A percentile compares a stretch with the other conserved stretches of the same genome.
These are phyloP conservation scores for Myotisia sp. DNA, from an alignment of 2,329 filamentous ascomycete genomes.

Conservation along the genomic window DNA sequence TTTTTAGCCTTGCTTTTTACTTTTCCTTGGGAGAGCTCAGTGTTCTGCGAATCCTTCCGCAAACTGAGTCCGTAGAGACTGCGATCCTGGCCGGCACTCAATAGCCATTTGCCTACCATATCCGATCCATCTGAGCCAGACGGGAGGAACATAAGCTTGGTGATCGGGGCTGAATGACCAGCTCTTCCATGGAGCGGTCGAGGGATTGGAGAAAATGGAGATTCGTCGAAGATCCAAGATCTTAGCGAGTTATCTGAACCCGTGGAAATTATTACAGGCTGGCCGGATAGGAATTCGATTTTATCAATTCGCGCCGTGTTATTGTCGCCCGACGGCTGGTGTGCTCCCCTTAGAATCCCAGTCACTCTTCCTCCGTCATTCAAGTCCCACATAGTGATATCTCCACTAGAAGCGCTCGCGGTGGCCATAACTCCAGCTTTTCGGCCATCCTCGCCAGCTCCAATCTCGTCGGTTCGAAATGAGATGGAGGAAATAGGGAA, in stretches of 20 bases:
- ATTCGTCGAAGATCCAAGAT: conserved; percentile 92
- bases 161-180: conserved; percentile 78
- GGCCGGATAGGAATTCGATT: conserved; percentile 75
- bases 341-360: conserved; percentile 74
- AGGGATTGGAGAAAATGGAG: conserved; percentile 74
- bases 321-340: conserved; percentile 46
- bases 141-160: conserved; percentile 69
- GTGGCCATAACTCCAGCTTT: conserved; percentile 90
- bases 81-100: conserved; percentile 77
- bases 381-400: conserved; percentile 92
- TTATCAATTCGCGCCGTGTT: conserved; percentile 64
- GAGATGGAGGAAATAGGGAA: conserved; percentile 62
- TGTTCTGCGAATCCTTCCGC: conserved; percentile 82
- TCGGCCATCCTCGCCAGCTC: conserved; percentile 74
- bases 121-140: conserved; percentile 81
- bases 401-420: conserved; percentile 60
- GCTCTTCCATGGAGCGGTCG: conserved; percentile 72
- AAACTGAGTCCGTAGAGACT: conserved; percentile 96
- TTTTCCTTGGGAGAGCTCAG: conserved; percentile 81
- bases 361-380: conserved; percentile 77
- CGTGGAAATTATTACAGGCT: conserved; percentile 78
- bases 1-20: conserved; percentile 84
- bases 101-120: conserved; percentile 77
- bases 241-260: conserved; percentile 88
- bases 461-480: conserved; percentile 78